These are phyloP conservation scores for Lasiosphaeris hirsuta DNA, from an alignment of 495 filamentous ascomycete species.

Conservation along the genomic window DNA sequence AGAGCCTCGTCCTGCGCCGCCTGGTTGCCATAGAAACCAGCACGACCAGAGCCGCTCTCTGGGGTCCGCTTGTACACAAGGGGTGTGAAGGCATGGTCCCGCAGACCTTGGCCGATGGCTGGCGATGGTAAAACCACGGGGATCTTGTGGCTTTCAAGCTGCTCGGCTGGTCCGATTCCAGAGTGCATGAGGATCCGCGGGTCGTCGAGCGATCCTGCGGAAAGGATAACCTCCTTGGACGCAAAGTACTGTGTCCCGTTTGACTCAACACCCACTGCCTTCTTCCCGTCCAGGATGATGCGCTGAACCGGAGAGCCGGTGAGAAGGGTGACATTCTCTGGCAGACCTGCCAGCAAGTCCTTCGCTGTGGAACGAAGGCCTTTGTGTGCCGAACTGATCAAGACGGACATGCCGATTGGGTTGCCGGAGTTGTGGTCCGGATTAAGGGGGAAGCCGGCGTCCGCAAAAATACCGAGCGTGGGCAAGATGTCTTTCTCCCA, in stretches of 20 bases:
- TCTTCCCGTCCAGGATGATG: conserved; percentile 50
- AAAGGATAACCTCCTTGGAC: conserved; percentile 57
- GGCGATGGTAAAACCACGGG: conserved; percentile 46
- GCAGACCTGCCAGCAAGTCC: conserved; percentile 44
- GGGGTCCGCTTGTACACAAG: conserved; percentile 27
- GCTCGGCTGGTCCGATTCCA: conserved; percentile 55
- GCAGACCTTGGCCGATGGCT: conserved; percentile 53
- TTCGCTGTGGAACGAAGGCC: conserved; percentile 51
- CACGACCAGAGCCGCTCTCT: conserved; percentile 27
- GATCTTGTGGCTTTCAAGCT: conserved; percentile 54
- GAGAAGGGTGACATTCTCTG: conserved; percentile 51
- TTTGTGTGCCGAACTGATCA: conserved; percentile 44
- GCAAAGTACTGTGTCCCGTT: conserved; percentile 42
- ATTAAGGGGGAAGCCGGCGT: conserved; percentile 48
- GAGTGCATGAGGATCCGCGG: conserved; percentile 64
- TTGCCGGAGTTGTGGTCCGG: conserved; percentile 59
- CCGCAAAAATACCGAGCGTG: conserved; percentile 38
- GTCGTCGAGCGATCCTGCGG: conserved; percentile 54
- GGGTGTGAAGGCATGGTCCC: conserved; percentile 47
- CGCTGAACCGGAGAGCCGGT: conserved; percentile 48
- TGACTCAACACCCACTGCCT: conserved; percentile 47
- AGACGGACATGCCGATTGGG: conserved; percentile 54
- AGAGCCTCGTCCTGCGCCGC: conserved; percentile 40
- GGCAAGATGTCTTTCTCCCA: conserved; percentile 49
- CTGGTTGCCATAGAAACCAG: conserved; percentile 30